Conservation (phyloP, 257 asterid species). For the Avicennia marina region DNA sequence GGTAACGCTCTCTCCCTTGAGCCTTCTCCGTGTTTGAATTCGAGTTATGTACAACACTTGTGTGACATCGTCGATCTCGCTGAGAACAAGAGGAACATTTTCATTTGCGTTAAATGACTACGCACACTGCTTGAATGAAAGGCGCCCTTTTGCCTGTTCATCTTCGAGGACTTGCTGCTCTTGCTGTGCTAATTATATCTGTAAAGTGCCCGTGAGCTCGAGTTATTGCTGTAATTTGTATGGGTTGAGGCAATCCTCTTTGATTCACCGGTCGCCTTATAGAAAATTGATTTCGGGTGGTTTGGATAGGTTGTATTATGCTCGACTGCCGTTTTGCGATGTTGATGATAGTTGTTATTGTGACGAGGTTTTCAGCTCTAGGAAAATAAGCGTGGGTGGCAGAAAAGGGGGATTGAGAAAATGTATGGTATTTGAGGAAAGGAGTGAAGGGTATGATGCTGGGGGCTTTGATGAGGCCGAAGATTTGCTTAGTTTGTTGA, state of each 20-base stretch:
- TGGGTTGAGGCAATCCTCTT: slow-evolving; percentile 71
- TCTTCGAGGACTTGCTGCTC: slow-evolving; percentile 31
- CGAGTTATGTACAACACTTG: slow-evolving; percentile 47
- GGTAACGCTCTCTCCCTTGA: neutral
- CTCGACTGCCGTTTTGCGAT: slow-evolving; percentile 33
- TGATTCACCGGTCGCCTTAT: slow-evolving; percentile 58
- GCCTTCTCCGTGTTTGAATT: neutral
- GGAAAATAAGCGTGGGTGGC: slow-evolving; percentile 35
- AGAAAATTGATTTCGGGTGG: slow-evolving; percentile 48
- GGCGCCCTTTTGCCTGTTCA: slow-evolving; percentile 41
- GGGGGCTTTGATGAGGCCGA: slow-evolving; percentile 64
- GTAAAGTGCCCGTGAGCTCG: slow-evolving; percentile 35
- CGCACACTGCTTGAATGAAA: slow-evolving; percentile 33
- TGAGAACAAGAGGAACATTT: slow-evolving; percentile 45
- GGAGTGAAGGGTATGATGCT: slow-evolving; percentile 28
- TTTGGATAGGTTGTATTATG: slow-evolving; percentile 35
- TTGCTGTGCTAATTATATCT: slow-evolving; percentile 44
- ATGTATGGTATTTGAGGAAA: slow-evolving; percentile 47
- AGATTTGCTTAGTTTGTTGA: slow-evolving; percentile 70
- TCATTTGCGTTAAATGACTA: slow-evolving; percentile 41
- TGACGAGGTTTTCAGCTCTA: slow-evolving; percentile 27
- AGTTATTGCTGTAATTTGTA: slow-evolving; percentile 34
- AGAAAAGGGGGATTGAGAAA: slow-evolving; percentile 41
- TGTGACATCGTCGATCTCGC: slow-evolving; percentile 45
- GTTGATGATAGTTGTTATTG: slow-evolving; percentile 33